phyloP scores from a whole-genome alignment of 2,329 filamentous ascomycete species.

The Dactylella cylindrospora region DNA sequence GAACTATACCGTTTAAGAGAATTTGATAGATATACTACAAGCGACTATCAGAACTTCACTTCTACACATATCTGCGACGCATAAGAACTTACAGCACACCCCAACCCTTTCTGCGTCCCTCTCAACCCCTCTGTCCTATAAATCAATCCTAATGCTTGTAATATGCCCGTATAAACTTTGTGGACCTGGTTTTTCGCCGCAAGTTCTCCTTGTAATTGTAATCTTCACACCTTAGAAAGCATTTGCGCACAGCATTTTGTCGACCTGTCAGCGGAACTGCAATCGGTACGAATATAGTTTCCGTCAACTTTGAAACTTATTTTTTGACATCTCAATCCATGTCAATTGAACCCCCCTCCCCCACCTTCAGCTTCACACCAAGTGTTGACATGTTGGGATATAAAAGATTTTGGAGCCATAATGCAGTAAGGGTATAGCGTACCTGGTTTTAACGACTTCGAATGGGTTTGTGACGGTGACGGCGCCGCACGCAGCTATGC shows the following conservation, averaged over 20 bases:
- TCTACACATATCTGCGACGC: constrained; percentile 3
- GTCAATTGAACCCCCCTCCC: too few species aligned
- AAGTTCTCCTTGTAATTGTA: constrained; percentile 95
- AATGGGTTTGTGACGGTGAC: constrained; percentile 97
- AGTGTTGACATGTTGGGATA: neutral
- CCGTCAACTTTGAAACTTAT: too few species aligned
- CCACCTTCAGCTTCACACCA: neutral
- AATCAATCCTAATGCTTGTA: constrained; percentile 89
- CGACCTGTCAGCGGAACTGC: constrained; percentile 38
- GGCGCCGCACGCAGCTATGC: constrained; percentile 93
- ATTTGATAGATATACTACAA: constrained; percentile 86
- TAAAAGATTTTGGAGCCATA: too few species aligned
- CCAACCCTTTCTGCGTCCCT: constrained; percentile 84
- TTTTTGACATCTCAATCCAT: too few species aligned
- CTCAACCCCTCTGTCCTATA: constrained; percentile 82
- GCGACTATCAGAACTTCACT: too few species aligned
- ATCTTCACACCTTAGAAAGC: constrained; percentile 56
- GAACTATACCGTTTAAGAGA: constrained; percentile 70
- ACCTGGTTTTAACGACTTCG: constrained; percentile 98
- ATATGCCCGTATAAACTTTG: constrained; percentile 83
- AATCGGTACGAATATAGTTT: too few species aligned
- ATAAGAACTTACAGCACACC: constrained; percentile 65
- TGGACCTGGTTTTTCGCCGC: constrained; percentile 81
- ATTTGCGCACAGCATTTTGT: neutral
- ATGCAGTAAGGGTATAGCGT: constrained; percentile 49